Evolutionary conservation across 2,329 filamentous ascomycete genomes (phyloP), one percentile per base, ranked within the genome.

Genomic region (Cercospora brassicicola): DNA sequence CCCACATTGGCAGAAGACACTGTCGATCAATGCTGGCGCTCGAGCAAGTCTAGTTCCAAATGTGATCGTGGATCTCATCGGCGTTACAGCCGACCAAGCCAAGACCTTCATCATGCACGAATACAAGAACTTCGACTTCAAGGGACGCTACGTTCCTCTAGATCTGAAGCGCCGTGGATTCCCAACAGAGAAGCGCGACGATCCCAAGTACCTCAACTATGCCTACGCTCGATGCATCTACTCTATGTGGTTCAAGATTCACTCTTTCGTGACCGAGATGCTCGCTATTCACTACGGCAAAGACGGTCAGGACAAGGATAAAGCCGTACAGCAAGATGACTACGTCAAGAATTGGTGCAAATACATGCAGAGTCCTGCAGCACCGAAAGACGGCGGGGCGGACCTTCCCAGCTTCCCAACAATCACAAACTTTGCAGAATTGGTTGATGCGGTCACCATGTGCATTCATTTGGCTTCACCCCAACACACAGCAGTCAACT

Each of bases 391-490:
- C 23, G 77, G 73, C 2, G 76, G 77, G 9, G 83, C 76, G 5
- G 76, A 77, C 57, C 79, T 85, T 70, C 74, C 77, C 42, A 78
- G 76, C 0, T 85, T 85, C 74, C 83, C 83, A 0, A 74, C 70
- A 1, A 80, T 85, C 68, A 75, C 73, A 30, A 82, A 82, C 0
- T 59, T 84, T 11, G 78, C 81, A 11, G 73, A 79, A 20, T 77
- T 86, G 0, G 74, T 79, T 45, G 81, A 85, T 70, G 82, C 80
- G 3, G 74, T 84, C 28, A 84, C 82, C 23, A 85, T 86, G 84
- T 83, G 82, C 75, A 85, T 85, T 67, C 83, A 85, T 74, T 82
- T 84, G 59, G 84, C 84, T 5, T 78, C 82, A 1, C 82, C 84
- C 0, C 82, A 83, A 69, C 83, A 86, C 74, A 84, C 79, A 3